A percentile compares a stretch with the other conserved stretches of the same genome.
Conservation (phyloP, 2,329 filamentous ascomycete genomes). For the Sporothrix globosa region DNA sequence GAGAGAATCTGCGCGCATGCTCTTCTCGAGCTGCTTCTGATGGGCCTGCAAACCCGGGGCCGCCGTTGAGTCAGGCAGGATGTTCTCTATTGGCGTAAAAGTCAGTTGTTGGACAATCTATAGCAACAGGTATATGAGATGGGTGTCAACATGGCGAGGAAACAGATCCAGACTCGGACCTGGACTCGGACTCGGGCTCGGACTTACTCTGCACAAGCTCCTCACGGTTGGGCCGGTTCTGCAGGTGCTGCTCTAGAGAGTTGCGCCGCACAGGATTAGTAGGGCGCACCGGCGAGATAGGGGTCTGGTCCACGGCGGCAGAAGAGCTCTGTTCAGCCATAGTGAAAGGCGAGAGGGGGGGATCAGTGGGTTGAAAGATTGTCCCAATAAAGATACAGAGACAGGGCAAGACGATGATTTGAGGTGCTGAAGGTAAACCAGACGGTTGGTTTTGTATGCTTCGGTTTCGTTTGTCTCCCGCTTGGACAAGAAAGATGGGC, state of each 20-base stretch:
- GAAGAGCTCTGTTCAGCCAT: slow-evolving; percentile 44
- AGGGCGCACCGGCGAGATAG: slow-evolving; percentile 60
- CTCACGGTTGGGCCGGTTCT: slow-evolving; percentile 73
- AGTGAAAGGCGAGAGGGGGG: slow-evolving; percentile 14
- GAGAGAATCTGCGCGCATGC: slow-evolving; percentile 83
- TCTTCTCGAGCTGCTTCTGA: slow-evolving; percentile 81
- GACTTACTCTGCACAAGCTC: slow-evolving; percentile 76
- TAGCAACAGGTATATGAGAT: no score
- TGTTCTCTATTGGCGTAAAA: slow-evolving; percentile 65
- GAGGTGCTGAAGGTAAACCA: background rate
- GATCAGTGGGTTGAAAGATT: background rate
- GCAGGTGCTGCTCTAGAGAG: slow-evolving; percentile 72
- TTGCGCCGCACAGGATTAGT: slow-evolving; percentile 58
- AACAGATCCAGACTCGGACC: background rate
- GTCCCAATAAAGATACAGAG: background rate
- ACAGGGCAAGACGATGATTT: background rate
- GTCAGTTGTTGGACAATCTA: background rate
- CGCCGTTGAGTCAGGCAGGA: slow-evolving; percentile 76
- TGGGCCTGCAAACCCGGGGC: slow-evolving; percentile 79
- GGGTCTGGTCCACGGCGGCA: slow-evolving; percentile 56
- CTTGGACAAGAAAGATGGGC: background rate
- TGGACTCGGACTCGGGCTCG: no score
- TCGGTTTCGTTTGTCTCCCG: background rate
- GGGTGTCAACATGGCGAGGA: background rate
- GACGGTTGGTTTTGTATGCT: background rate